Base-by-base conservation (phyloP, 495 filamentous ascomycete genomes). In the Niebla homalea region DNA sequence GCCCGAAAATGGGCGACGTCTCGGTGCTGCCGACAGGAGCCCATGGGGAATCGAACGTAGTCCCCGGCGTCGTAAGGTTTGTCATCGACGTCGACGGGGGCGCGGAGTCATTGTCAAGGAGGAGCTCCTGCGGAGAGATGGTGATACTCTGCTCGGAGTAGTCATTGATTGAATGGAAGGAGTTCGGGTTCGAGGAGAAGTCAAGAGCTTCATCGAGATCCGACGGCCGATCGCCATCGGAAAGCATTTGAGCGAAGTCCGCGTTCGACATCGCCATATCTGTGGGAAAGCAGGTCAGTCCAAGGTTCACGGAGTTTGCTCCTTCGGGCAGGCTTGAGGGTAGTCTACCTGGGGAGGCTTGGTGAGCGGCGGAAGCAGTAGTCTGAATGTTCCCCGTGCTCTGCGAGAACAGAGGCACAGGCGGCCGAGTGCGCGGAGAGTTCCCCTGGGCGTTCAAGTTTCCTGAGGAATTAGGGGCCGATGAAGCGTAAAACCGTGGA, bases 81-180 rank as follows among this genome's bases (percentile, higher is more conserved):
- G 89, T 93, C 61, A 88, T 84, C 14, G 87, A 79, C 37, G 82
- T 72, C 0, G 89, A 94, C 48, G 87, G 85, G 36, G 88, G 87
- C 25, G 87, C 80, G 48, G 88, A 92, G 58, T 72, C 68, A 16
- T 73, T 70, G 52, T 87, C 83, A 53, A 84, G 65, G 61, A 88
- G 73, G 39, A 95, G 68, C 57, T 95, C 88, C 63, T 83, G 80
- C 14, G 90, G 90, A 48, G 90, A 97, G 43, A 97, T 75, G 18
- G 89, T 94, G 29, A 32, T 11, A 32, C 14, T 32, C 29, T 32
- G 29, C 29, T 32, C 8, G 29, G 29, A 7, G 29, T 32, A 2
- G 60, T 60, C 40, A 45, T 53, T 59, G 36, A 42, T 49, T 12
- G 60, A 57, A 47, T 61, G 45, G 39, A 47, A 43, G 29, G 56